Evolutionary conservation across 2,329 filamentous ascomycete genomes (phyloP), one percentile per base, ranked within the genome.

Genomic region (Penicillium sp.): DNA sequence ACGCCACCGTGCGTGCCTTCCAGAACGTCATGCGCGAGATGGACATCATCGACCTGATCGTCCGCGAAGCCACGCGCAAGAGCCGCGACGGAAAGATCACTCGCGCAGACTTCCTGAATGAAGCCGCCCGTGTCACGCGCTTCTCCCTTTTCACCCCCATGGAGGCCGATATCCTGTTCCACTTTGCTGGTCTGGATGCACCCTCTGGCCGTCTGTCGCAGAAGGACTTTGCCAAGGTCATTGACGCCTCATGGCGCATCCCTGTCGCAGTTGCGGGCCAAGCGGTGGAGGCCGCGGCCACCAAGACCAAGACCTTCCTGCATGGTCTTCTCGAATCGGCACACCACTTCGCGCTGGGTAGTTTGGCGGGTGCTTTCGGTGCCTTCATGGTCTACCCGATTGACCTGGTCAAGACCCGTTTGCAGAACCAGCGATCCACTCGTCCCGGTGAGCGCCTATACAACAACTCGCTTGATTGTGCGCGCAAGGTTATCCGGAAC

Each of bases 381-480:
- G 95, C 95, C 12, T 98, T 99, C 76, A 97, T 99, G 92, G 95
- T 99, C 55, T 99, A 99, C 76, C 95, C 95, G 25, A 98, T 99
- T 73, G 95, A 99, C 81, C 81, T 99, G 62, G 95, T 99, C 76
- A 99, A 99, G 86, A 99, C 95, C 1, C 88, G 95, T 62, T 90
- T 99, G 88, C 95, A 99, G 79, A 99, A 99, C 81, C 95, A 99
- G 82, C 87, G 95, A 67, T 88, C 87, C 54, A 86, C 86, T 4
- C 86, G 89, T 53, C 91, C 93, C 0, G 95, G 95, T 58, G 89
- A 96, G 76, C 83, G 90, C 62, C 80, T 98, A 62, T 99, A 99
- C 81, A 96, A 96, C 79, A 99, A 99, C 83, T 98, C 94, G 49
- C 79, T 96, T 64, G 95, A 99, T 78, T 99, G 95, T 76, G 92